phyloP scores from a whole-genome alignment of 768 basidiomycete species.

The Leccinum broughii region DNA sequence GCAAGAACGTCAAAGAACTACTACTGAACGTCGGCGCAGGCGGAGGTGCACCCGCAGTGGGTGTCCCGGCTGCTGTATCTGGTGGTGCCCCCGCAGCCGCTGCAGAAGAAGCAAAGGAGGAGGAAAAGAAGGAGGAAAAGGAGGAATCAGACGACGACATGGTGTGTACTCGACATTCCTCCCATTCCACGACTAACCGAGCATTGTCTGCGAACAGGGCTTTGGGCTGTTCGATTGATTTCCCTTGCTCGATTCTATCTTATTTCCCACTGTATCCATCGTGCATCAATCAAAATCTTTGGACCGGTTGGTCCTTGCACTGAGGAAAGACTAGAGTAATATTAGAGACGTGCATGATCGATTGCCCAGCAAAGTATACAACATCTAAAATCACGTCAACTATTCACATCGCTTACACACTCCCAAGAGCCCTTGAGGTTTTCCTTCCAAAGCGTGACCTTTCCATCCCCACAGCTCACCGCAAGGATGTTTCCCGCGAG shows the following conservation, averaged over 20 bases:
- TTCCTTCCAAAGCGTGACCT: constrained; percentile 98
- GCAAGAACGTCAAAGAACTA: constrained; percentile 95
- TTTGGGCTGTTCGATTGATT: constrained; percentile 97
- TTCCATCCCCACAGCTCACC: constrained; percentile 97
- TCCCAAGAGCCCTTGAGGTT: constrained; percentile 95
- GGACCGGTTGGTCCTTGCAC: constrained; percentile 19
- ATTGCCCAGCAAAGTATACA: too few species aligned
- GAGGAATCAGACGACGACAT: constrained; percentile 85
- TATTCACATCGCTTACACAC: constrained; percentile 93
- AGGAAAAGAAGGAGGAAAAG: constrained; percentile 43
- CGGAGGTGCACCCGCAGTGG: constrained; percentile 79
- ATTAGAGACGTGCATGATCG: too few species aligned
- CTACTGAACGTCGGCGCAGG: constrained; percentile 96
- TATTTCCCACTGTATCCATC: constrained; percentile 28
- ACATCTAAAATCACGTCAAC: constrained; percentile 40
- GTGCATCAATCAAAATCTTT: constrained; percentile 27
- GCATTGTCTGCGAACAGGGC: constrained; percentile 41
- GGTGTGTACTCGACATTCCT: constrained; percentile 25
- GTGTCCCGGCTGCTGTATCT: constrained; percentile 50
- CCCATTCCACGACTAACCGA: constrained; percentile 19
- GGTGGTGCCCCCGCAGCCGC: constrained; percentile 62
- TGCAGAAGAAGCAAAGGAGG: constrained; percentile 75
- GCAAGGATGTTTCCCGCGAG: constrained; percentile 94
- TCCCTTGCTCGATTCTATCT: constrained; percentile 21
- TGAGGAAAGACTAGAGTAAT: neutral